Evolutionary conservation across 2,329 filamentous ascomycete species (phyloP), one percentile per base, ranked within the genome.

Genomic region (Fusarium sp.): DNA sequence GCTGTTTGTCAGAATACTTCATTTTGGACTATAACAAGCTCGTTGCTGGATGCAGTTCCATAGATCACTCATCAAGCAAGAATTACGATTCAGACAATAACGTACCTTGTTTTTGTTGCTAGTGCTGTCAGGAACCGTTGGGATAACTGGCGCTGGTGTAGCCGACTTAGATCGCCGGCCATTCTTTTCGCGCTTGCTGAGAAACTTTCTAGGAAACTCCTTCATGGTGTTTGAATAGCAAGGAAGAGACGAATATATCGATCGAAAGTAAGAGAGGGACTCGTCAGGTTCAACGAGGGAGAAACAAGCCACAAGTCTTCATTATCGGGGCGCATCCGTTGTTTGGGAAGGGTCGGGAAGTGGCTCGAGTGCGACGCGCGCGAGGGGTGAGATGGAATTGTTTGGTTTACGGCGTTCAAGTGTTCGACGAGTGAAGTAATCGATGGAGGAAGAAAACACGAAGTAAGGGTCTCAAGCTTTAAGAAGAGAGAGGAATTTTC

Each of bases 111-210:
- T 85, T 44, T 72, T 76, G 44, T 23, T 68, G 28, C 53, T 42
- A 30, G 16, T 49, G 49, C 35, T 63, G 30, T 73, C 73, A 12
- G 72, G 50, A n/a, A 64, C 33, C 25, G 74, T 37, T 47, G 71
- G 67, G 30, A 83, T 81, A 30, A 87, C 85, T 62, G 90, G 88
- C 21, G 85, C 81, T 43, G 87, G 85, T 59, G 90, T 88, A 25
- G 86, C 85, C 52, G 88, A 90, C 76, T 88, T 89, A 77, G 85
- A 86, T 67, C 88, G 86, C 65, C 84, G 85, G 74, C 83, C 85
- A 80, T 86, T 86, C 82, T 89, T 94, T 78, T 94, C 92, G 74
- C 92, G 89, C 75, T 92, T 86, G 81, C 89, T 93, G 68, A 93
- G 89, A 80, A 94, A 91, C 77, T 92, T 90, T 79, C 89, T 90